phyloP scores from a whole-genome alignment of 805 yeast genomes.

The Ogataea paradorogensis region DNA sequence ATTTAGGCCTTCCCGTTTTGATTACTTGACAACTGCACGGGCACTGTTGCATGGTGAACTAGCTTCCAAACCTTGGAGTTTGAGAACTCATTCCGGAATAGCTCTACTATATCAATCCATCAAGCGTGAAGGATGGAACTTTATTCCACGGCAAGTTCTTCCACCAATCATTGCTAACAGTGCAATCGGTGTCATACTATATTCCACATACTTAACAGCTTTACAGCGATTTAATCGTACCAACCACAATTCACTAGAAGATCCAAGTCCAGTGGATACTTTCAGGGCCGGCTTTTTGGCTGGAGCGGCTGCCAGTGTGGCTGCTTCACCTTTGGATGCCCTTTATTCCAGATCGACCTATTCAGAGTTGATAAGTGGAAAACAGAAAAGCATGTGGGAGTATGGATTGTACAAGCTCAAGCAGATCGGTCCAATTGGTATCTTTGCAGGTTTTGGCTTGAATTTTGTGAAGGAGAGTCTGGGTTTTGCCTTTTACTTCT shows the following conservation, averaged over 20 bases:
- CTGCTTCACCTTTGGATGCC: slow-evolving; percentile 93
- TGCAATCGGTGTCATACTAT: slow-evolving; percentile 81
- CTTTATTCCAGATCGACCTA: slow-evolving; percentile 78
- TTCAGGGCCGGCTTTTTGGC: slow-evolving; percentile 82
- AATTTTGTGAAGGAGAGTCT: slow-evolving; percentile 72
- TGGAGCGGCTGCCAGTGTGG: slow-evolving; percentile 83
- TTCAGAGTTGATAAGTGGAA: slow-evolving; percentile 66
- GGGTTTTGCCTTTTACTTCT: slow-evolving; percentile 85
- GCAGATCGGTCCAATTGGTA: slow-evolving; percentile 77
- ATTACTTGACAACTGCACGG: slow-evolving; percentile 70
- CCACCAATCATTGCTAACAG: slow-evolving; percentile 91
- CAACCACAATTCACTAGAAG: slow-evolving; percentile 21
- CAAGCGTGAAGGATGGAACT: slow-evolving; percentile 77
- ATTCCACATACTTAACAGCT: slow-evolving; percentile 71
- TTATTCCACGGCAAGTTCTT: slow-evolving; percentile 77
- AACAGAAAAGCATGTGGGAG: slow-evolving; percentile 69
- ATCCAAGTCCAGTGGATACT: slow-evolving; percentile 49
- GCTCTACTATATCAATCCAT: slow-evolving; percentile 73
- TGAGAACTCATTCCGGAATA: slow-evolving; percentile 71
- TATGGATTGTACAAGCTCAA: slow-evolving; percentile 67
- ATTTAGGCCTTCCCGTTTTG: slow-evolving; percentile 88
- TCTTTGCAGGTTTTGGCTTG: slow-evolving; percentile 85
- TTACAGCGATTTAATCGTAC: slow-evolving; percentile 38
- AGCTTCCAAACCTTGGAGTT: slow-evolving; percentile 46
- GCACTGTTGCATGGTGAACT: slow-evolving; percentile 46